Evolutionary conservation across 768 basidiomycete genomes (phyloP).

Genomic region (Fomitopsis pulvina): DNA sequence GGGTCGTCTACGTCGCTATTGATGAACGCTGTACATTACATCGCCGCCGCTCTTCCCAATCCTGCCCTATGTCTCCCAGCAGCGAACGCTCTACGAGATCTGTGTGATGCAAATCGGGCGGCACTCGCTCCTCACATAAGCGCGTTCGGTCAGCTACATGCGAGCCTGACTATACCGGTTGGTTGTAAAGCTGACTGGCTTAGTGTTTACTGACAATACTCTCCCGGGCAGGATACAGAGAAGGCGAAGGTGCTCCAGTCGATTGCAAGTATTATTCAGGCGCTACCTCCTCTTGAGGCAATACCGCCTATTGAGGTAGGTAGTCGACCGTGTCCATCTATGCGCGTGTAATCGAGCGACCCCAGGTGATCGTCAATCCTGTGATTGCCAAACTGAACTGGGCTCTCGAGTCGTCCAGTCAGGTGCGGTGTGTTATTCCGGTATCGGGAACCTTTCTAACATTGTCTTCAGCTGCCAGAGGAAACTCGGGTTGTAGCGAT

Average conservation of each 20-base stretch:
- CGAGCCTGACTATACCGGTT: slow-evolving; percentile 72
- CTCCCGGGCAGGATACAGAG: slow-evolving; percentile 58
- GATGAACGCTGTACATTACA: slow-evolving; percentile 60
- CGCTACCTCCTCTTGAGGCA: slow-evolving; percentile 70
- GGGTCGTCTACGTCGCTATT: slow-evolving; percentile 33
- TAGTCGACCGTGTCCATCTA: neutral
- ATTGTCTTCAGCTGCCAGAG: slow-evolving; percentile 50
- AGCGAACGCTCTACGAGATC: slow-evolving; percentile 74
- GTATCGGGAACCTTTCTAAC: neutral
- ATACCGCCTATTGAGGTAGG: slow-evolving; percentile 71
- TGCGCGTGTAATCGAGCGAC: neutral
- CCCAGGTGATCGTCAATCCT: slow-evolving; percentile 67
- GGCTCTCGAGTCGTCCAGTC: slow-evolving; percentile 46
- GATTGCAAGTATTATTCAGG: slow-evolving; percentile 91
- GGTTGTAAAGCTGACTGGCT: slow-evolving; percentile 17
- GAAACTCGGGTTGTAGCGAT: slow-evolving; percentile 62
- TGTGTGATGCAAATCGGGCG: slow-evolving; percentile 87
- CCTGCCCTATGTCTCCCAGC: slow-evolving; percentile 60
- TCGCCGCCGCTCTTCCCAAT: slow-evolving; percentile 66
- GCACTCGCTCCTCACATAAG: slow-evolving; percentile 78
- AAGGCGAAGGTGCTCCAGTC: slow-evolving; percentile 88
- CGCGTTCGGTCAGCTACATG: slow-evolving; percentile 81
- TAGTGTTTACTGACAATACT: neutral
- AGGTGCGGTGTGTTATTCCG: slow-evolving; percentile 31
- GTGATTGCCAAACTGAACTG: slow-evolving; percentile 65